Evolutionary conservation across 2,329 filamentous ascomycete species (phyloP).

Genomic region (Colletotrichum lentis): DNA sequence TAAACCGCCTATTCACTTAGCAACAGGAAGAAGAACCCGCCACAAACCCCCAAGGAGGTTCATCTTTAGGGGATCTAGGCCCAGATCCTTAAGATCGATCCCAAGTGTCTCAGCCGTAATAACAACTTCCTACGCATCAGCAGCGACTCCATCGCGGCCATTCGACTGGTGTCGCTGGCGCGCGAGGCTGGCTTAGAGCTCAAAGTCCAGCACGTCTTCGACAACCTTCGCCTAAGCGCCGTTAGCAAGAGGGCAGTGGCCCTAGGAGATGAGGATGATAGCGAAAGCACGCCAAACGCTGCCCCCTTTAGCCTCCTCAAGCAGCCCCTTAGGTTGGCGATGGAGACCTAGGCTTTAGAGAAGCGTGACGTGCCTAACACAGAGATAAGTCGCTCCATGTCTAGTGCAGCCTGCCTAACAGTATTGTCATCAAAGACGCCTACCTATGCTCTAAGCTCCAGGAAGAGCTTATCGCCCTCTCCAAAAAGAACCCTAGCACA

Average conservation of each 20-base stretch:
- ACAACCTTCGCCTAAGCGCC: conserved; percentile 13
- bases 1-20: conserved; percentile 5
- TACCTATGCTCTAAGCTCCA: conserved; percentile 40
- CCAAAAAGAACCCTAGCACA: conserved; percentile 37
- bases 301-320: conserved; percentile 1
- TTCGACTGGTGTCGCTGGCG: conserved; percentile 7
- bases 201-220: conserved; percentile 23
- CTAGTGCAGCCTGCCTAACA: background rate
- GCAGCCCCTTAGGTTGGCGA: background rate
- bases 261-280: background rate
- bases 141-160: conserved; percentile 52
- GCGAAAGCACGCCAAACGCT: background rate
- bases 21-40: conserved; percentile 13
- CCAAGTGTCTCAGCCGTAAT: conserved; percentile 3
- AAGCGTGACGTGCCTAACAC: background rate
- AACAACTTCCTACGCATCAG: conserved; percentile 58
- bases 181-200: conserved; percentile 10
- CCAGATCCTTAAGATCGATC: background rate
- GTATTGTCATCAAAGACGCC: conserved; percentile 22
- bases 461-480: conserved; percentile 41
- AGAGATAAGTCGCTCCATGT: background rate
- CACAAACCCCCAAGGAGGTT: conserved; percentile 10
- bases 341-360: background rate
- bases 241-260: conserved; percentile 1
- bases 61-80: conserved; percentile 1